phyloP scores from a whole-genome alignment of 805 yeast genomes.

The Barnettozyma wickerhamii region DNA sequence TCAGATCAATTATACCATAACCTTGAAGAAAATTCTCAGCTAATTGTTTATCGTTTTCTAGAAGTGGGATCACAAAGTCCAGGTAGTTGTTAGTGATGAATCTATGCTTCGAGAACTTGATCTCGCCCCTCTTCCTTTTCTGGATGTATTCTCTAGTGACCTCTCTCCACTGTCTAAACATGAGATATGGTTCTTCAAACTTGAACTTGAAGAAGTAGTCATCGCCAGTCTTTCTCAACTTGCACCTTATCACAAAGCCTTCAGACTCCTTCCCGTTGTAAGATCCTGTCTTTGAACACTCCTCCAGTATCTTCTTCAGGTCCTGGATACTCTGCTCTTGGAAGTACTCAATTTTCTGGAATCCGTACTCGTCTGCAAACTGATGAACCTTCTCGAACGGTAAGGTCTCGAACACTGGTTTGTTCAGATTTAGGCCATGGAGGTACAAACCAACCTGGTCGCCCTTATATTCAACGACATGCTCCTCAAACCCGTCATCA shows the following conservation, averaged over 20 bases:
- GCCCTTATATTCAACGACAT: slow-evolving; percentile 67
- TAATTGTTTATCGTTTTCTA: slow-evolving; percentile 45
- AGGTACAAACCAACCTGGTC: slow-evolving; percentile 77
- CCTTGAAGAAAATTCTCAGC: slow-evolving; percentile 46
- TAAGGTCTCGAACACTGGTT: slow-evolving; percentile 56
- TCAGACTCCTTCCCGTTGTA: slow-evolving; percentile 74
- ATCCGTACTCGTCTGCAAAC: slow-evolving; percentile 69
- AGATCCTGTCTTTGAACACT: slow-evolving; percentile 60
- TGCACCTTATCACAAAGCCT: slow-evolving; percentile 87
- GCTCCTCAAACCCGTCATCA: slow-evolving; percentile 93
- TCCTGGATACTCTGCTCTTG: slow-evolving; percentile 33
- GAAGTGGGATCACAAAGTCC: slow-evolving; percentile 54
- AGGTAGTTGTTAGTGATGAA: slow-evolving; percentile 63
- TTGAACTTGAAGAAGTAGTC: slow-evolving; percentile 88
- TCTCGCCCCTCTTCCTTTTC: slow-evolving; percentile 25
- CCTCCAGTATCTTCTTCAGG: slow-evolving; percentile 49
- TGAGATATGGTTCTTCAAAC: slow-evolving; percentile 90
- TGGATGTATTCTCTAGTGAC: slow-evolving; percentile 59
- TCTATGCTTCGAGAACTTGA: slow-evolving; percentile 48
- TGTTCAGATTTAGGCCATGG: slow-evolving; percentile 81
- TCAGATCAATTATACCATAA: slow-evolving; percentile 67
- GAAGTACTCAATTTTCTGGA: slow-evolving; percentile 51
- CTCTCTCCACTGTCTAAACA: slow-evolving; percentile 90
- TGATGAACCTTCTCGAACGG: slow-evolving; percentile 53
- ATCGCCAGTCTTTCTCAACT: slow-evolving; percentile 19